Base-by-base conservation (phyloP, 164 flowering plant genomes). In the Vitis labrusca region DNA sequence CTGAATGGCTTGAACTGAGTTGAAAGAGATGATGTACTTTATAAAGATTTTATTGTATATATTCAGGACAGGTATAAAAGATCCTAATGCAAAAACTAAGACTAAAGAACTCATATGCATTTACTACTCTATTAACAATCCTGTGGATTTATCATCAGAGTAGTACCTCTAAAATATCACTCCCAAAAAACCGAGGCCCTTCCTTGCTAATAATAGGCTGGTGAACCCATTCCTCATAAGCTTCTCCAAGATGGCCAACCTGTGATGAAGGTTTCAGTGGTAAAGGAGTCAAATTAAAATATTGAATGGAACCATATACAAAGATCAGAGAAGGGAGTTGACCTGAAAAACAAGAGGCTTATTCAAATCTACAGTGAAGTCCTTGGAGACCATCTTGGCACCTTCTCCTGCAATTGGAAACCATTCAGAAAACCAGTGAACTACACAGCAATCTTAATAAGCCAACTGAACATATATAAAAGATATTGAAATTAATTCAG, bases 191-290 rank as follows among this genome's bases (percentile, higher is more conserved):
- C 2, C 98, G 85, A 59, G 99, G 99, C 16, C 98, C 89, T 79
- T 89, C 94, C 82, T 81, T 90, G 85, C 83, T 72, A 32, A 86
- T 90, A 73, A 95, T 93, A 63, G 99, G 98, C 70, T 89, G 92
- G 79, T 95, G 98, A 81, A 90, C 91, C 99, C 99, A 94, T 61
- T 91, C 92, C 70, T 95, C 85, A 69, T 95, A 95, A 60, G 74
- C 77, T 80, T 90, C 96, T 70, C 98, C 99, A 74, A 95, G 96
- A 82, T 93, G 90, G 64, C 99, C 99, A 76, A 95, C 99, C 99
- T 95, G 78, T 56, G 37, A 73, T 67, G 27, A 23, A 23, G 27
- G 27, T 23, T 1, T 23, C 27, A 23, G 27, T 23, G 27, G 27
- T 23, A 23, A 23, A 23, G 27, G 27, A 23, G 27, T 23, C 10